A percentile compares a stretch with the other conserved stretches of the same genome.
Conservation (phyloP, 768 basidiomycete species). For the Cubamyces lactineus region DNA sequence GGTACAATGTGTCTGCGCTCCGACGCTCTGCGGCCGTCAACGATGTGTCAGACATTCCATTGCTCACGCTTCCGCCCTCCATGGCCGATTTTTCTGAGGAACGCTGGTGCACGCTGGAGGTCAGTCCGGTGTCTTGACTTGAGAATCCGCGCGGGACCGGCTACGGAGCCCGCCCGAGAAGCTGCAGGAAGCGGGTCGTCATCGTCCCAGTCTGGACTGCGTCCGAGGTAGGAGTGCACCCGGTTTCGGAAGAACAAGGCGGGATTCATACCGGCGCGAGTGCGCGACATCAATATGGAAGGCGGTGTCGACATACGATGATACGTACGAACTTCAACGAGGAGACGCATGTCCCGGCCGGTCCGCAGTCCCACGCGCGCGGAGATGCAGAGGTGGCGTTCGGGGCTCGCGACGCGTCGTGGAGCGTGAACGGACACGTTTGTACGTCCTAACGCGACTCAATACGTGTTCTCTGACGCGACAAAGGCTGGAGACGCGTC, state of each 20-base stretch:
- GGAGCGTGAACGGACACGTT: slow-evolving; percentile 6
- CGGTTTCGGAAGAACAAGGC: too few relatives aligned
- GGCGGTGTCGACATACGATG: neutral
- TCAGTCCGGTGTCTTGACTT: neutral
- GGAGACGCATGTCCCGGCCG: slow-evolving; percentile 2
- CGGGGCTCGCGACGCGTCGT: slow-evolving; percentile 18
- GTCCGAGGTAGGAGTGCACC: too few relatives aligned
- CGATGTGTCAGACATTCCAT: too few relatives aligned
- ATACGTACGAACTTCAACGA: too few relatives aligned
- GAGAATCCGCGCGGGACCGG: slow-evolving; percentile 1
- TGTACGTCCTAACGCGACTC: neutral
- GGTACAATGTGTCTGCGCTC: too few relatives aligned
- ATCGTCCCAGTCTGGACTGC: too few relatives aligned
- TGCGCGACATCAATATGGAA: slow-evolving; percentile 13
- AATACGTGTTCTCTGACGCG: neutral
- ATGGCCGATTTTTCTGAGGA: too few relatives aligned
- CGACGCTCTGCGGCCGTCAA: too few relatives aligned
- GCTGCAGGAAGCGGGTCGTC: too few relatives aligned
- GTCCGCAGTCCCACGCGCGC: slow-evolving; percentile 3
- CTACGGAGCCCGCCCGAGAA: neutral
- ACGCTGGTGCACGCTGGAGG: too few relatives aligned
- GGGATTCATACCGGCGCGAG: neutral
- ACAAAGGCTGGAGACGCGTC: slow-evolving; percentile 13
- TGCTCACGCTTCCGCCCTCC: too few relatives aligned
- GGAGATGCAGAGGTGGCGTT: neutral